phyloP scores from a whole-genome alignment of 1,284 basidiomycete species.

The Moesziomyces antarcticus region DNA sequence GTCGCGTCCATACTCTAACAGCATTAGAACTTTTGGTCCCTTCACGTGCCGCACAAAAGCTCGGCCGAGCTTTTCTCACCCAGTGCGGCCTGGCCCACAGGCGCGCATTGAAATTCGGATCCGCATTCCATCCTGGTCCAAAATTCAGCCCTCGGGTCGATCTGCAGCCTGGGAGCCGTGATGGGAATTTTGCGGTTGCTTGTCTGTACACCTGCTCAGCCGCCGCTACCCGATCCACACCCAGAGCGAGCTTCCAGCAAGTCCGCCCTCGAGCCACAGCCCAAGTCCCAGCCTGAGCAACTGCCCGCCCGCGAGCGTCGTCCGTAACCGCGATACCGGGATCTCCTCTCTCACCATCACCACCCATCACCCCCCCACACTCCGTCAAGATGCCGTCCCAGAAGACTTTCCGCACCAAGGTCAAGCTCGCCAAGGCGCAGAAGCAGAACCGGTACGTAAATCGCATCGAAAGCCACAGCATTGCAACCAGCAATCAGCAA shows the following conservation, averaged over 20 bases:
- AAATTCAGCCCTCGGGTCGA: too few species aligned
- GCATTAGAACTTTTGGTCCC: too few species aligned
- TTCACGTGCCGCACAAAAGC: background rate
- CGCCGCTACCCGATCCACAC: background rate
- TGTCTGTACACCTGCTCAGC: background rate
- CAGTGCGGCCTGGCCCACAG: too few species aligned
- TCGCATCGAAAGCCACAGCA: background rate
- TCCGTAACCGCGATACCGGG: background rate
- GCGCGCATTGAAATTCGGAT: background rate
- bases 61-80: background rate
- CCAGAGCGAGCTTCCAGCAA: background rate
- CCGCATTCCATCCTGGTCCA: too few species aligned
- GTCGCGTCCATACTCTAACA: background rate
- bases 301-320: background rate
- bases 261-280: too few species aligned
- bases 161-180: background rate
- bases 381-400: slow-evolving; percentile 80
- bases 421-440: slow-evolving; percentile 93
- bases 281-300: too few species aligned
- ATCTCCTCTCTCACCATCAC: background rate
- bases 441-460: slow-evolving; percentile 87
- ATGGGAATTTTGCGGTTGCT: background rate
- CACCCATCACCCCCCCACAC: slow-evolving; percentile 13
- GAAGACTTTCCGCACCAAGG: slow-evolving; percentile 96
- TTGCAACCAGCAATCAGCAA: background rate